These are phyloP conservation scores for Balamuthia mandrillaris DNA, from an alignment of 208 protist species.

Conservation along the genomic window DNA sequence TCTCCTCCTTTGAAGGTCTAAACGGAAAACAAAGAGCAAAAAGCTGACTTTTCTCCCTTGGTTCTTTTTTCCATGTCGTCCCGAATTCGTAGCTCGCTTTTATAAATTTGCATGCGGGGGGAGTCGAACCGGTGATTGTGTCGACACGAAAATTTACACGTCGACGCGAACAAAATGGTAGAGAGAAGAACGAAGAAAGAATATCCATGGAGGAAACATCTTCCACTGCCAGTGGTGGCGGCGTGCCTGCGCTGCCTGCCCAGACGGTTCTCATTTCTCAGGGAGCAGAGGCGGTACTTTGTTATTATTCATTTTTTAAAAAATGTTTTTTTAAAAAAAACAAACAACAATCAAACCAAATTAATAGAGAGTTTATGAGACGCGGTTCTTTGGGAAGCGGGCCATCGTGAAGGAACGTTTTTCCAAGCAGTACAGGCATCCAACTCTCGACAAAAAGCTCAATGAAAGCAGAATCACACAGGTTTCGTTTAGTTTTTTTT, in stretches of 20 bases:
- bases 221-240: too few relatives aligned
- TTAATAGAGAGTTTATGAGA: constrained; percentile 61
- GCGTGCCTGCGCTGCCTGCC: not conserved
- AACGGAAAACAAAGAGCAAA: too few relatives aligned
- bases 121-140: too few relatives aligned
- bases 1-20: constrained; percentile 78
- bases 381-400: constrained; percentile 40
- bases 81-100: too few relatives aligned
- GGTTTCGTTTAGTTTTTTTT: not conserved
- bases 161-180: too few relatives aligned
- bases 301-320: not conserved
- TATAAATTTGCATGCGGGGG: too few relatives aligned
- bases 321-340: not conserved
- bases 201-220: too few relatives aligned
- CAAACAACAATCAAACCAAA: too few relatives aligned
- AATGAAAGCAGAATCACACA: constrained; percentile 35
- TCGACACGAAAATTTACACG: too few relatives aligned
- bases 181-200: too few relatives aligned
- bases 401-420: constrained; percentile 78
- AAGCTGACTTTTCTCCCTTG: too few relatives aligned
- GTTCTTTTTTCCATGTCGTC: too few relatives aligned
- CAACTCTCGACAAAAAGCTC: constrained; percentile 67
- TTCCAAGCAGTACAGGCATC: constrained; percentile 72
- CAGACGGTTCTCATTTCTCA: not conserved
- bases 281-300: constrained; percentile 10